Percentiles rank a stretch among this genome's conserved stretches.
Conservation (phyloP, 1,139 yeast species). For the Eremothecium coryli region DNA sequence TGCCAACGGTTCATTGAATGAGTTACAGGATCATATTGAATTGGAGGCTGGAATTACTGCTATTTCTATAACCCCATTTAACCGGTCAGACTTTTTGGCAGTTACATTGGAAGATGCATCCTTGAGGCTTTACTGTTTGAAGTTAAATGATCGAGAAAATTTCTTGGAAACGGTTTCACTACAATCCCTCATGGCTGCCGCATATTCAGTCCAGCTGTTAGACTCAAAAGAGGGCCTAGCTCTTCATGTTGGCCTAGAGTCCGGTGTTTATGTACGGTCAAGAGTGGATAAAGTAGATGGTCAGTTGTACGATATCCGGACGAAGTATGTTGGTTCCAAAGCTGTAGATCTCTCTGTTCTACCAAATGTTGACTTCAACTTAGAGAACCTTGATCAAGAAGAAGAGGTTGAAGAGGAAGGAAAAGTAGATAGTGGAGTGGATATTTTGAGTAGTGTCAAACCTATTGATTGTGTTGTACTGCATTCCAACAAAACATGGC, state of each 20-base stretch:
- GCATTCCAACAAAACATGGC: conserved; percentile 24
- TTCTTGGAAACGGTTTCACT: conserved; percentile 55
- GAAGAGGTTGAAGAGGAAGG: conserved; percentile 27
- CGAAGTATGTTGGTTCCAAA: conserved; percentile 64
- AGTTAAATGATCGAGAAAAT: conserved; percentile 39
- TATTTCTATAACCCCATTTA: conserved; percentile 44
- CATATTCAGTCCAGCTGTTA: conserved; percentile 38
- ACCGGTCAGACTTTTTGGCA: conserved; percentile 49
- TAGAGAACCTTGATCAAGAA: conserved; percentile 20
- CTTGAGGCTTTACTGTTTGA: conserved; percentile 57
- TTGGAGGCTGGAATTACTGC: conserved; percentile 46
- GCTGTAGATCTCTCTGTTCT: conserved; percentile 44
- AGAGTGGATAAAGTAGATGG: conserved; percentile 53
- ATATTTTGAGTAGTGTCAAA: conserved; percentile 6
- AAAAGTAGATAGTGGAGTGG: conserved; percentile 5
- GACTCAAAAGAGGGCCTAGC: conserved; percentile 21
- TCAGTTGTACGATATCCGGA: conserved; percentile 53
- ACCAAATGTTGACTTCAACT: conserved; percentile 15
- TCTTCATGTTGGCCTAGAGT: conserved; percentile 71
- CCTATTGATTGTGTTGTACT: conserved; percentile 15
- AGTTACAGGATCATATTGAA: conserved; percentile 56
- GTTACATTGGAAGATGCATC: conserved; percentile 69
- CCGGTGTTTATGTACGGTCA: conserved; percentile 70
- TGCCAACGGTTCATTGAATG: conserved; percentile 51
- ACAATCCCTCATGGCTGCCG: conserved; percentile 59